Base-by-base conservation (phyloP, 352 stramenopile genomes). In the Phytophthora nicotianae region DNA sequence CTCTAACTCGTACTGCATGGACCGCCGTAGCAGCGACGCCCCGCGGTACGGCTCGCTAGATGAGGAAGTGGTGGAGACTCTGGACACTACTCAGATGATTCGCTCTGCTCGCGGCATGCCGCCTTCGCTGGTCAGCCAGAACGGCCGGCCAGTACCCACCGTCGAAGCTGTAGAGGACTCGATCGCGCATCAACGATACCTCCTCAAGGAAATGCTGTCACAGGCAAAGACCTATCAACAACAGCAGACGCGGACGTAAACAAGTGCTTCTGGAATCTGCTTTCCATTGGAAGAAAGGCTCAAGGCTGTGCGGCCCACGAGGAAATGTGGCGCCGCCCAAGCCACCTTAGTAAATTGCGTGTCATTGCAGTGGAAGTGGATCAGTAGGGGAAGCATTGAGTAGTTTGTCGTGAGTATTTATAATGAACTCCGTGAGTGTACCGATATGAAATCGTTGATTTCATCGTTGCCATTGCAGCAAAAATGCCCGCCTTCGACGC, bases 201-300 rank as follows among this genome's bases (percentile, higher is more conserved):
- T 90, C 43, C 74, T 90, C 20, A 55, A 88, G 42, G 74, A 89
- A 70, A 90, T 90, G 79, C 72, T 90, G 55, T 66, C 61, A 23
- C 74, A 85, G 58, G 79, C 79, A 50, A 81, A 78, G 53, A 59
- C 68, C 14, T 75, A 75, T 29, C 70, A 75, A 17, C 61, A 72
- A 13, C 65, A 74, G 38, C 58, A 75, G 29, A 23, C 65, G 43
- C 29, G 51, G 41, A 27, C 62, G 43, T 70, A 53, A 56, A 42
- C 37, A 51, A 33, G 19, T 62, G 40, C 40, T 59, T 51, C 29
- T 57, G 10, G 35, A 58, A 58, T 53, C 50, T 53, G 29, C 47
- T 65, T 68, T 72, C 52, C 58, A 53, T 60, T 38, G 52, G 58
- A 69, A 72, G 52, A 61, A 72, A 69, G 51, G 37, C 17, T 51